A percentile compares a stretch with the other conserved stretches of the same genome.
These are phyloP conservation scores for Yamadazyma diddensiae DNA, from an alignment of 1,139 yeast genomes.

Conservation along the genomic window DNA sequence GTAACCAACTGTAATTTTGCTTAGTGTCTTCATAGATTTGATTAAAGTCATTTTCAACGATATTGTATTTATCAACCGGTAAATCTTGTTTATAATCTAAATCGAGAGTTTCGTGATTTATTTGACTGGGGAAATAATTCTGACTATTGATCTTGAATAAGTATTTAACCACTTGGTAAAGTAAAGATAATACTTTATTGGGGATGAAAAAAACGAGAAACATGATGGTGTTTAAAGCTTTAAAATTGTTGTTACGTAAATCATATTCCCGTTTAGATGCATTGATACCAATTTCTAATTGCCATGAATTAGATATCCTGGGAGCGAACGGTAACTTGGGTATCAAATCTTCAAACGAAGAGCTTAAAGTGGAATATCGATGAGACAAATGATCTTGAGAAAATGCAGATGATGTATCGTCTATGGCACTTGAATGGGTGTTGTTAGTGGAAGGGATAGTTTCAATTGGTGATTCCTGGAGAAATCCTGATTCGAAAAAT, in stretches of 20 bases:
- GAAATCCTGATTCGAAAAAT: conserved; percentile 51
- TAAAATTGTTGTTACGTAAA: conserved; percentile 4
- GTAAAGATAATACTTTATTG: conserved; percentile 33
- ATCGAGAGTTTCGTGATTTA: conserved; percentile 12
- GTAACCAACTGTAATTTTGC: conserved; percentile 41
- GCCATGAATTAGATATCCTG: conserved; percentile 39
- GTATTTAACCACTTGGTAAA: conserved; percentile 30
- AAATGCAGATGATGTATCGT: neutral
- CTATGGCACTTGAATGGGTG: neutral
- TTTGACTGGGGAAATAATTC: conserved; percentile 10
- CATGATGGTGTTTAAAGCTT: conserved; percentile 31
- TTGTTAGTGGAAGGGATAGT: neutral
- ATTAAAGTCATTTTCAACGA: conserved; percentile 32
- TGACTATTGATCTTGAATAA: conserved; percentile 19
- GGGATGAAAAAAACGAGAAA: conserved; percentile 48
- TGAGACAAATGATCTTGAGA: conserved; percentile 1
- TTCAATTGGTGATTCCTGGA: conserved; percentile 16
- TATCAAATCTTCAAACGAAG: conserved; percentile 27
- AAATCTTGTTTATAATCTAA: conserved; percentile 7
- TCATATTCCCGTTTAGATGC: conserved; percentile 24
- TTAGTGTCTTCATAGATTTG: conserved; percentile 41
- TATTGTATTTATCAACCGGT: conserved; percentile 3
- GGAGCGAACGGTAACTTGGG: conserved; percentile 46
- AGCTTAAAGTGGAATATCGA: conserved; percentile 4
- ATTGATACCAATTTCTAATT: conserved; percentile 45